Percentiles rank a stretch among this genome's conserved stretches.
phyloP scores from a whole-genome alignment of 805 yeast species.

The Metschnikowia dekortorum region DNA sequence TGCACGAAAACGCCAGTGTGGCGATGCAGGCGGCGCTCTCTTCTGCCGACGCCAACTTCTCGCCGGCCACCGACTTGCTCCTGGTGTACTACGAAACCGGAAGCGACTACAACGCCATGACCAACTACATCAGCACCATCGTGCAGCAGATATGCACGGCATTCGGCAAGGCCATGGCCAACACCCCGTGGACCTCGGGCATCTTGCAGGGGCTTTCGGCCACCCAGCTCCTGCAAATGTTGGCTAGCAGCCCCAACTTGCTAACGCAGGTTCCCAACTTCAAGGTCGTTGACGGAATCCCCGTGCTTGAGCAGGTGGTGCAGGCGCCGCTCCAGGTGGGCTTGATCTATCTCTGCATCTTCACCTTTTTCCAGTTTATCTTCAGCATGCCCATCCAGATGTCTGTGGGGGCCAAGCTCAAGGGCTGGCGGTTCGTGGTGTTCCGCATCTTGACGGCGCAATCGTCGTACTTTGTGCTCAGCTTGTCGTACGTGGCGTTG shows the following conservation, averaged over 20 bases:
- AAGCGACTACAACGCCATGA: constrained; percentile 29
- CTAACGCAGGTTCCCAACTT: constrained; percentile 25
- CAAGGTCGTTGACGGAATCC: constrained; percentile 19
- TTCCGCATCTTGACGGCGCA: constrained; percentile 26
- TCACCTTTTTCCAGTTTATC: constrained; percentile 32
- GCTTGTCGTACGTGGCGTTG: constrained; percentile 26
- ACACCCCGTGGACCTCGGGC: constrained; percentile 16
- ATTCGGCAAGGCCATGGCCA: constrained; percentile 16
- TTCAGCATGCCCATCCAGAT: constrained; percentile 24
- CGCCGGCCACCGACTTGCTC: constrained; percentile 19
- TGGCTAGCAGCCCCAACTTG: constrained; percentile 20
- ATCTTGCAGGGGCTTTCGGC: constrained; percentile 13
- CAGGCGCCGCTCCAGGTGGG: constrained; percentile 34
- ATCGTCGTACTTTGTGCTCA: constrained; percentile 23
- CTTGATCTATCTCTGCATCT: constrained; percentile 27
- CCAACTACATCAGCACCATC: constrained; percentile 19
- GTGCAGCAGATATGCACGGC: constrained; percentile 15
- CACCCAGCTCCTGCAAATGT: constrained; percentile 6
- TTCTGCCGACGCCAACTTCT: constrained; percentile 13
- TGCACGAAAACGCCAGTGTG: constrained; percentile 27
- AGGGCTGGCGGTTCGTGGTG: constrained; percentile 22
- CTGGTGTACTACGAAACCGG: constrained; percentile 31
- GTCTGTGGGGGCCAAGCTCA: constrained; percentile 23
- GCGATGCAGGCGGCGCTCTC: constrained; percentile 19
- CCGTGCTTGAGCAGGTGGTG: constrained; percentile 21